Percentiles rank a stretch among this genome's conserved stretches.
Evolutionary conservation across 208 protist genomes (phyloP).

Genomic region (Acanthamoeba royreba): DNA sequence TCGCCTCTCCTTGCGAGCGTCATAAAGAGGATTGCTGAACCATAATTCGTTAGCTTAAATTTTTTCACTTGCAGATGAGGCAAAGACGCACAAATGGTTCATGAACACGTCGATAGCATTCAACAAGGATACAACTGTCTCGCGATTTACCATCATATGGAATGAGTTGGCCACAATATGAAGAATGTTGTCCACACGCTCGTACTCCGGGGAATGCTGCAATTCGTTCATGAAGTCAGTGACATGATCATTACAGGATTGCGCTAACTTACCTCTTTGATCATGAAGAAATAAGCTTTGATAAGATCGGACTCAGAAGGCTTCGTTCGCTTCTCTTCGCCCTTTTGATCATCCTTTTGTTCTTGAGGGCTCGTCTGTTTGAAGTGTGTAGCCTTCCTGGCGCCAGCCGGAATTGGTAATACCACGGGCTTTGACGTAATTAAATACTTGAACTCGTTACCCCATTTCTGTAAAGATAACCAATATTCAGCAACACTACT

Average conservation of each 20-base stretch:
- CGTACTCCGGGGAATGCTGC: slow-evolving; percentile 44
- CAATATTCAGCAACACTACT: not conserved
- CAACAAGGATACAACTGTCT: slow-evolving; percentile 37
- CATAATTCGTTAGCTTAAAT: not conserved
- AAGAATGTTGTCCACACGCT: slow-evolving; percentile 15
- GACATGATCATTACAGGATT: not conserved
- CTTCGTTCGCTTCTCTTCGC: not conserved
- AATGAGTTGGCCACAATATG: slow-evolving; percentile 16
- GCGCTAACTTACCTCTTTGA: slow-evolving; percentile 27
- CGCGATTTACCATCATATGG: not conserved
- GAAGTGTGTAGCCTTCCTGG: not conserved
- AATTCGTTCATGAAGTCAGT: not conserved
- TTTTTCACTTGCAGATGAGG: not conserved
- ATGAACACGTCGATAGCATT: slow-evolving; percentile 37
- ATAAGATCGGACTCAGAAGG: not conserved
- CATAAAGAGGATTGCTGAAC: slow-evolving; percentile 15
- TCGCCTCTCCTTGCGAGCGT: not conserved
- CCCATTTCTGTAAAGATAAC: not conserved
- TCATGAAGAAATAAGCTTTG: slow-evolving; percentile 46
- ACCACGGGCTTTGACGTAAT: slow-evolving; percentile 1
- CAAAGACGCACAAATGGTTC: slow-evolving; percentile 9
- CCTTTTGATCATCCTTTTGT: not conserved
- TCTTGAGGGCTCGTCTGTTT: not conserved
- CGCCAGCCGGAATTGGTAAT: not conserved
- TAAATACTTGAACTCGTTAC: not conserved